These are phyloP conservation scores for Trametes coccinea DNA, from an alignment of 768 basidiomycete species.

Conservation along the genomic window DNA sequence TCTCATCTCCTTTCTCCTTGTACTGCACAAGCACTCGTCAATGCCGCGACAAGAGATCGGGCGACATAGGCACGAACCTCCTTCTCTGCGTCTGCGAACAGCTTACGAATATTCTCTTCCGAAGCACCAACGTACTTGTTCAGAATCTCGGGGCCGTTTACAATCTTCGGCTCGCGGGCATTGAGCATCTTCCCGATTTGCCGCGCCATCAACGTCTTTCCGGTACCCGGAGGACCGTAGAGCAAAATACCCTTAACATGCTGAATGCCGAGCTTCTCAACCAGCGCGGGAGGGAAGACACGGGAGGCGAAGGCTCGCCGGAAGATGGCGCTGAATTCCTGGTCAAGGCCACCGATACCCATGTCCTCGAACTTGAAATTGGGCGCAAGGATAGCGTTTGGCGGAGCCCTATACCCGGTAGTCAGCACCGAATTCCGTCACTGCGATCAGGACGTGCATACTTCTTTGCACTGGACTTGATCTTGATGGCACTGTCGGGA, in stretches of 20 bases:
- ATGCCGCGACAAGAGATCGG: neutral
- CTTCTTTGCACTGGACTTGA: conserved; percentile 93
- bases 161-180: conserved; percentile 95
- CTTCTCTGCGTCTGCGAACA: conserved; percentile 98
- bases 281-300: conserved; percentile 95
- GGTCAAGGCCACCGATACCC: conserved; percentile 97
- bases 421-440: neutral
- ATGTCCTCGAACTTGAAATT: conserved; percentile 99
- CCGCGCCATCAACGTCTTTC: conserved; percentile 96
- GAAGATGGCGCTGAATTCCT: conserved; percentile 95
- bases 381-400: conserved; percentile 93
- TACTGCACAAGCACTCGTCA: conserved; percentile 52
- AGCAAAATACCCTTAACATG: conserved; percentile 99
- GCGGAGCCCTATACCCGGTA: conserved; percentile 59
- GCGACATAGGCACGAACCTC: conserved; percentile 57
- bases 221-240: conserved; percentile 96
- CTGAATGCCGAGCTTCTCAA: conserved; percentile 96
- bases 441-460: conserved; percentile 37
- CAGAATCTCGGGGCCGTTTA: conserved; percentile 96
- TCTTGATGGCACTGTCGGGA: conserved; percentile 74
- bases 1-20: conserved; percentile 96
- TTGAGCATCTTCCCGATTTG: conserved; percentile 99
- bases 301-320: conserved; percentile 97
- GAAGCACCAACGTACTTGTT: conserved; percentile 97
- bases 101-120: conserved; percentile 96